Base-by-base conservation (phyloP, 768 basidiomycete species). In the Rickenella mellea region DNA sequence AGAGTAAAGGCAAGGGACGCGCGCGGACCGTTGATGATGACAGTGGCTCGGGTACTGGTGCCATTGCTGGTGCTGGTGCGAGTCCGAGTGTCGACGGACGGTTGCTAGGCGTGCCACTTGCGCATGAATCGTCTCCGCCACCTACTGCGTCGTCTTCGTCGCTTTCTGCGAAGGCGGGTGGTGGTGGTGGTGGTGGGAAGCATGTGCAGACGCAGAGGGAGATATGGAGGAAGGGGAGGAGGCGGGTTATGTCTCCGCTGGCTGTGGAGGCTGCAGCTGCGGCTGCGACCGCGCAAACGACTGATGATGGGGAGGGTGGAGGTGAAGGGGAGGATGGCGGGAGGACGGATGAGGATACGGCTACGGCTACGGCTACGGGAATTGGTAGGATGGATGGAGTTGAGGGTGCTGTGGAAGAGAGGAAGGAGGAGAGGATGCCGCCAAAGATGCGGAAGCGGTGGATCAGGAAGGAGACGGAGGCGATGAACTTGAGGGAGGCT, bases 361-460 rank as follows among this genome's bases (percentile, higher is more conserved):
- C 15, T 35, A 31, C n/a, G 17, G 12, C 22, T 15, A 39, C 24
- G 42, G 19, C 6, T 14, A 9, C 29, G 51, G 53, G 40, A 28
- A 25, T 39, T 3, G 26, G 40, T 11, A 45, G 43, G 27, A 48
- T 51, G 44, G 51, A 54, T 5, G n/a, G n/a, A n/a, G 43, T 53
- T 2, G 51, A 49, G 3, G 41, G 46, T 26, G 43, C 45, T 11
- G 19, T 19, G 40, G 46, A 50, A 7, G 42, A 48, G 9, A 27
- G 22, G 9, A 46, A 51, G 10, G 53, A 52, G 42, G 67, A 67
- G 9, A 60, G 58, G 38, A 65, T 82, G 50, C 80, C 80, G 5
- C 79, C 80, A 3, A 77, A 76, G 58, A 72, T 83, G 72, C 65
- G 80, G 28, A 83, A 78, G 48, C 47, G 48, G 3, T 65, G 66